Base-by-base conservation (phyloP, 192 early-diverging fungal genomes). In the Lobulomyces angularis region DNA sequence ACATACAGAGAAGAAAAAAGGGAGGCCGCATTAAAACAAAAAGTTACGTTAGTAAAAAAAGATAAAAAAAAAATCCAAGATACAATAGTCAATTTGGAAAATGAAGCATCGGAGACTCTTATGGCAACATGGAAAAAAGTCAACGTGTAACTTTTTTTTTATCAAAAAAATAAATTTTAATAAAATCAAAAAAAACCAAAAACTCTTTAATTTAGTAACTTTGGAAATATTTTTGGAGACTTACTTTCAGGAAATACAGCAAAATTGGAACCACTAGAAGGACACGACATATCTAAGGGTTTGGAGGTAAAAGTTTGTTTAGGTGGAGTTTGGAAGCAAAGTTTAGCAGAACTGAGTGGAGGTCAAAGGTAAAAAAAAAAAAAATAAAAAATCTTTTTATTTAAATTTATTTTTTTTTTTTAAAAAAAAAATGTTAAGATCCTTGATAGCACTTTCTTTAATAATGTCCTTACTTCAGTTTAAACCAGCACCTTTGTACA, bases 401-500 rank as follows among this genome's bases (percentile, higher is more conserved):
- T 60, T 22, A 12, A 21, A 32, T 5, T 61, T 41, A 25, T 5
- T 11, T 14, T n/a, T 19, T 8, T 30, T 62, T 48, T 24, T 20
- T 32, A 18, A 39, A 20, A 19, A 8, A 3, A 6, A 3, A 34
- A 43, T 25, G 21, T 34, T 25, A 50, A 84, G 86, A 41, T 97
- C 92, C 3, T 64, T 99, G 33, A 84, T 99, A 46, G 95, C 95
- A 0, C 75, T 99, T 21, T 90, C 95, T 8, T 61, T 99, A 28
- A 97, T 99, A 46, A 65, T 99, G 26, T 84, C 95, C 19, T 61
- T 99, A 18, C 69, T 99, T 8, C 89, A 94, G 71, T 96, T 88
- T 57, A 99, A 99, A 55, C 95, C 95, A 7, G 95, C 95, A 0
- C 95, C 95, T 9, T 95, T 99, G 95, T 99, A 99, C 61, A 95